phyloP scores from a whole-genome alignment of 73 alveolate species.

The Chromera velia region DNA sequence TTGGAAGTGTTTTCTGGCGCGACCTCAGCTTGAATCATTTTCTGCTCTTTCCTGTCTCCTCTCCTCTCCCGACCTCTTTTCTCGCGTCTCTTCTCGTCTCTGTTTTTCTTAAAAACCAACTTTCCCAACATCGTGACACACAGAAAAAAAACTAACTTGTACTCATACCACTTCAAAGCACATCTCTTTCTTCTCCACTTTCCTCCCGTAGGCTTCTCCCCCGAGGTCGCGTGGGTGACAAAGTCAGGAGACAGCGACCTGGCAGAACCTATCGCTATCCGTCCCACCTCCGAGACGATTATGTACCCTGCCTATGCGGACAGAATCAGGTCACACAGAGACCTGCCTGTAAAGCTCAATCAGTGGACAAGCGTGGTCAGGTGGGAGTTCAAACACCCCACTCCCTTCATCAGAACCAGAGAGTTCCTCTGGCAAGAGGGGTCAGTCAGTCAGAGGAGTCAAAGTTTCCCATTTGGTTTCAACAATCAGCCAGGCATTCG shows the following conservation, averaged over 20 bases:
- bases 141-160: too few relatives aligned
- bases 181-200: neutral
- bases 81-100: too few relatives aligned
- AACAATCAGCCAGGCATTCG: too few relatives aligned
- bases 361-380: constrained; percentile 48
- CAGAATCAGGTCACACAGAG: constrained; percentile 98
- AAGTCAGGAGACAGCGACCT: constrained; percentile 74
- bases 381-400: constrained; percentile 97
- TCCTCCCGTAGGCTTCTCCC: constrained; percentile 60
- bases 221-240: constrained; percentile 90
- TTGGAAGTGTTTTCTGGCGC: too few relatives aligned
- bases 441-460: too few relatives aligned
- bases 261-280: constrained; percentile 89
- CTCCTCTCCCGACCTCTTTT: too few relatives aligned
- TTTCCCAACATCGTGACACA: too few relatives aligned
- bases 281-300: constrained; percentile 99
- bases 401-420: constrained; percentile 99
- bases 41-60: too few relatives aligned
- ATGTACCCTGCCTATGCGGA: constrained; percentile 98
- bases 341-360: constrained; percentile 88
- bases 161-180: neutral
- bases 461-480: too few relatives aligned
- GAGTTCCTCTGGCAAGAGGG: constrained; percentile 99
- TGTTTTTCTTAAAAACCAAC: neutral
- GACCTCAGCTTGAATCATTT: too few relatives aligned